phyloP scores from a whole-genome alignment of 441 rosid genomes.

The Adansonia grandidieri region DNA sequence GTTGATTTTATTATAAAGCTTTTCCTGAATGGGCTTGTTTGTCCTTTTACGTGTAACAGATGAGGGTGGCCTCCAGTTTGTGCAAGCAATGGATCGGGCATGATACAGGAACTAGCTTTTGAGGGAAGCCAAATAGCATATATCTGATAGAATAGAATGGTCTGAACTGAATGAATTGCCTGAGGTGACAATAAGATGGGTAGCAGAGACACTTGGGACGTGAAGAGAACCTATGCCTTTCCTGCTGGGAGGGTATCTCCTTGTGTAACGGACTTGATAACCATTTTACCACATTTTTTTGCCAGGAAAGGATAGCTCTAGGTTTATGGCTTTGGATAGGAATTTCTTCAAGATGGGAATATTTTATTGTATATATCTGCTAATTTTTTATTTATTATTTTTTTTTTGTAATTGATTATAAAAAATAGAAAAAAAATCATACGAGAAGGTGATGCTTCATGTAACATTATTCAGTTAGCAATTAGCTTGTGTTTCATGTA shows the following conservation, averaged over 20 bases:
- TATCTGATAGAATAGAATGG: neutral
- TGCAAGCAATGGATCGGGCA: slow-evolving; percentile 43
- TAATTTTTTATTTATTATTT: too few species aligned
- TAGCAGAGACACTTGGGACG: neutral
- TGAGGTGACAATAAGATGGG: neutral
- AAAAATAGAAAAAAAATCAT: too few species aligned
- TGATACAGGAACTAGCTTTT: slow-evolving; percentile 26
- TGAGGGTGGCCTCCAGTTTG: slow-evolving; percentile 42
- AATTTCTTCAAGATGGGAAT: slow-evolving; percentile 26
- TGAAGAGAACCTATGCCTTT: slow-evolving; percentile 21
- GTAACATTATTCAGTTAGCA: too few species aligned
- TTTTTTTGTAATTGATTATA: too few species aligned
- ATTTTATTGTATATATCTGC: too few species aligned
- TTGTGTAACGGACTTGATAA: slow-evolving; percentile 13
- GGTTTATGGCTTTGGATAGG: slow-evolving; percentile 33
- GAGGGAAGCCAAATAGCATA: slow-evolving; percentile 23
- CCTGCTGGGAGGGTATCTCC: slow-evolving; percentile 9
- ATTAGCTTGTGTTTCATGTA: too few species aligned
- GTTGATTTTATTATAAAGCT: neutral
- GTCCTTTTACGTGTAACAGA: slow-evolving; percentile 33
- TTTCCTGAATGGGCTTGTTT: neutral
- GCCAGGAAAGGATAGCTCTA: neutral
- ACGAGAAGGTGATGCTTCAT: too few species aligned
- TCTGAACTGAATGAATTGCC: neutral
- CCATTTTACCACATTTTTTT: neutral